Conservation (phyloP, 352 stramenopile genomes). For the Globisporangium parvum region DNA sequence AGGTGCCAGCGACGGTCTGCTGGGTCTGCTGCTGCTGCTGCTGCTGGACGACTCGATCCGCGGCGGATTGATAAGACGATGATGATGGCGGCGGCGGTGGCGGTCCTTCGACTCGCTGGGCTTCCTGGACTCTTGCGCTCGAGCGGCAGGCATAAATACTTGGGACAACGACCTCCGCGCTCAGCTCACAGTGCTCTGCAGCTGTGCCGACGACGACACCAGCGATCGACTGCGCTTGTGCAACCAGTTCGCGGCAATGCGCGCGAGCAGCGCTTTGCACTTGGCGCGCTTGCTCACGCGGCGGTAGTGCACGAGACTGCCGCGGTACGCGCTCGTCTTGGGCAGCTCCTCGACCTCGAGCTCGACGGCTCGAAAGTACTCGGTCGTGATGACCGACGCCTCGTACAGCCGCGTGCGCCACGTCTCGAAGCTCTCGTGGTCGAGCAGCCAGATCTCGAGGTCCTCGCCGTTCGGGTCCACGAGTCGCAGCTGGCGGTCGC, state of each 20-base stretch:
- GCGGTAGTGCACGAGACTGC: slow-evolving; percentile 61
- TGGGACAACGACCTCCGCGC: not conserved
- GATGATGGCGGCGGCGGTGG: too few species aligned
- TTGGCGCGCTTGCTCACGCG: slow-evolving; percentile 39
- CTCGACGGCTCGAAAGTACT: slow-evolving; percentile 58
- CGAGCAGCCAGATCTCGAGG: slow-evolving; percentile 69
- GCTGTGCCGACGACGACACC: not conserved
- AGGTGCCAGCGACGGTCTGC: too few species aligned
- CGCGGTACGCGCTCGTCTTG: slow-evolving; percentile 54
- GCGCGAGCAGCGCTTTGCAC: slow-evolving; percentile 39
- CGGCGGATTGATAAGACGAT: not conserved
- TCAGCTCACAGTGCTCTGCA: not conserved
- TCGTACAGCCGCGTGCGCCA: slow-evolving; percentile 61
- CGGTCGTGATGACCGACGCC: slow-evolving; percentile 43
- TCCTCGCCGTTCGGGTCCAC: slow-evolving; percentile 72
- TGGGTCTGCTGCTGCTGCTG: too few species aligned
- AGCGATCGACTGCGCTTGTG: slow-evolving; percentile 13
- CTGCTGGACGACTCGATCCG: too few species aligned
- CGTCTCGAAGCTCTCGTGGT: slow-evolving; percentile 35
- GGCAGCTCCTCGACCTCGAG: slow-evolving; percentile 52
- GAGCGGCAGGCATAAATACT: not conserved
- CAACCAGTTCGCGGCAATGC: slow-evolving; percentile 34
- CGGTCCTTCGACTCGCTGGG: too few species aligned
- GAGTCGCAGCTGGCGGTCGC: slow-evolving; percentile 55
- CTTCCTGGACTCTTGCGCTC: too few species aligned